Percentiles rank a stretch among this genome's conserved stretches.
Conservation (phyloP, 768 basidiomycete genomes). For the Lactarius deliciosus region DNA sequence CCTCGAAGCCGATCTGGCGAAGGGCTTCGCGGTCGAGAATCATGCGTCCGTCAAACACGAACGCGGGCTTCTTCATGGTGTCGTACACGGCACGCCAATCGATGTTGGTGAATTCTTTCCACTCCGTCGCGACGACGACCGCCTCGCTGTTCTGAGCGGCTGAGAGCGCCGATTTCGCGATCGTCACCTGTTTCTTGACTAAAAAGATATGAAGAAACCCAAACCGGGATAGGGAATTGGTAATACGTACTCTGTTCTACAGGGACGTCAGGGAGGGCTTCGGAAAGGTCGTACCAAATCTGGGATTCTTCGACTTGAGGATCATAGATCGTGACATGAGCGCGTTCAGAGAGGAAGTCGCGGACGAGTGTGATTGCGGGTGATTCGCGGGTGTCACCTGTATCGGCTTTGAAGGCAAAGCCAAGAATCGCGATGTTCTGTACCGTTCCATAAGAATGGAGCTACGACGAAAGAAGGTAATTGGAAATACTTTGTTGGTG, state of each 20-base stretch:
- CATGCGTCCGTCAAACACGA: conserved; percentile 91
- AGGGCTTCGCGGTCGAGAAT: conserved; percentile 81
- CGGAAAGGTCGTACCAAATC: conserved; percentile 80
- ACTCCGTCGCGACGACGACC: conserved; percentile 94
- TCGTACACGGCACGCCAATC: conserved; percentile 87
- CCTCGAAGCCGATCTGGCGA: conserved; percentile 87
- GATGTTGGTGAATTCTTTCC: conserved; percentile 94
- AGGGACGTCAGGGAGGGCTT: conserved; percentile 62
- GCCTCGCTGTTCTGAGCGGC: conserved; percentile 90
- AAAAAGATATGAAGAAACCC: conserved; percentile 10
- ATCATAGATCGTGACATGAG: conserved; percentile 86
- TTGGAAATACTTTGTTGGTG: conserved; percentile 75
- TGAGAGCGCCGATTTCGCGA: conserved; percentile 74
- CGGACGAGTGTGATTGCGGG: conserved; percentile 92
- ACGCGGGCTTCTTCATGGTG: conserved; percentile 97
- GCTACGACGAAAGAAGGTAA: not conserved
- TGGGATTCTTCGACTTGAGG: conserved; percentile 84
- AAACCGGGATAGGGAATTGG: conserved; percentile 13
- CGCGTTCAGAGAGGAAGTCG: conserved; percentile 90
- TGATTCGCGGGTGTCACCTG: conserved; percentile 98
- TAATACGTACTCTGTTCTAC: conserved; percentile 61
- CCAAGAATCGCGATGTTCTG: conserved; percentile 94
- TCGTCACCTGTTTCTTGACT: conserved; percentile 90
- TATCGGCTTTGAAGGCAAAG: conserved; percentile 99
- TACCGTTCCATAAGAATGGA: not conserved